Evolutionary conservation across 805 yeast species (phyloP).

Genomic region (Suhomyces kilbournensis): DNA sequence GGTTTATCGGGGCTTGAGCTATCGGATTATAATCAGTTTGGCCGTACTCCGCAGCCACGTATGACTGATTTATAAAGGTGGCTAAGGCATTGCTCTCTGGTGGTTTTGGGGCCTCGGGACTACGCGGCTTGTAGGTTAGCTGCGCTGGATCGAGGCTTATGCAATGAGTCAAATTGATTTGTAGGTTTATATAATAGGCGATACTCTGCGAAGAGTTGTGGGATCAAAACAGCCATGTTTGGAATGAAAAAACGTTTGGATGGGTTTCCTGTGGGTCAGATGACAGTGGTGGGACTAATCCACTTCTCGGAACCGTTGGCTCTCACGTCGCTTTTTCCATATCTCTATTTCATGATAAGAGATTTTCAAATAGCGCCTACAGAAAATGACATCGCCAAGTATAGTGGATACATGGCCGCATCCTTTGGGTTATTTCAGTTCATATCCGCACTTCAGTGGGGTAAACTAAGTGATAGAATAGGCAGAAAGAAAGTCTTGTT

Average conservation of each 20-base stretch:
- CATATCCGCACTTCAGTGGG: conserved; percentile 27
- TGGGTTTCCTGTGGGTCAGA: conserved; percentile 21
- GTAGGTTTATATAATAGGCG: neutral
- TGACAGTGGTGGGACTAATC: conserved; percentile 18
- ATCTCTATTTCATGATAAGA: conserved; percentile 13
- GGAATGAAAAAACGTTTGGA: conserved; percentile 12
- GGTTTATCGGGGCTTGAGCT: neutral
- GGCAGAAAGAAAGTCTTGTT: conserved; percentile 29
- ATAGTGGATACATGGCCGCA: conserved; percentile 20
- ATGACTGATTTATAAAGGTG: neutral
- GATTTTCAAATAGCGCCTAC: conserved; percentile 19
- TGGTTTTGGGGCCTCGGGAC: neutral
- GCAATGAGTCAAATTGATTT: neutral
- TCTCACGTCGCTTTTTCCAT: conserved; percentile 13
- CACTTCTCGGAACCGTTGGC: conserved; percentile 12
- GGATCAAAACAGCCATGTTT: neutral
- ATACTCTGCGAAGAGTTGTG: neutral
- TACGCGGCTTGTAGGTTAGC: neutral
- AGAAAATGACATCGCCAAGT: conserved; percentile 19
- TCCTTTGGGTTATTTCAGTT: conserved; percentile 24
- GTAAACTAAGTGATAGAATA: conserved; percentile 24
- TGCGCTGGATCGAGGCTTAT: neutral
- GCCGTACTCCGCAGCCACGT: neutral
- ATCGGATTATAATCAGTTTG: neutral
- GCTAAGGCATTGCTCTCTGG: neutral